A percentile compares a stretch with the other conserved stretches of the same genome.
Conservation (phyloP, 2,329 filamentous ascomycete species). For the Chrysoporthe cubensis region DNA sequence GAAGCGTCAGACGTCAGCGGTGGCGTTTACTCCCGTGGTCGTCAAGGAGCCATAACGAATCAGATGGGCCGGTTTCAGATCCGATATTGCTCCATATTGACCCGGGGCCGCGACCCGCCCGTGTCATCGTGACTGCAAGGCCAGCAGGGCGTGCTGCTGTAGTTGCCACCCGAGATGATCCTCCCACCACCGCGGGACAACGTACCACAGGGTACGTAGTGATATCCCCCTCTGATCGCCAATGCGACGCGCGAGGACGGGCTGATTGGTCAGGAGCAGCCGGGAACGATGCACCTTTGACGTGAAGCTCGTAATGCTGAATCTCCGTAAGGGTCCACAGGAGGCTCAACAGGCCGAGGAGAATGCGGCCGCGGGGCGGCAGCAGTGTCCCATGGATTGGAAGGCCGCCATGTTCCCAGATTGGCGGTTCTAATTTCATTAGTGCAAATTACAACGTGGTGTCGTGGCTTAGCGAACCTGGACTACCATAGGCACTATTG, state of each 20-base stretch:
- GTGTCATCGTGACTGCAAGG: too few species aligned
- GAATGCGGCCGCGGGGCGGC: background rate
- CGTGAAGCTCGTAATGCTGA: slow-evolving; percentile 9
- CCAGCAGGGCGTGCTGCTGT: background rate
- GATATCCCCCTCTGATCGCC: background rate
- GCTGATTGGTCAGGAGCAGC: background rate
- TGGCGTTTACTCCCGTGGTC: background rate
- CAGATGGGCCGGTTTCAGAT: slow-evolving; percentile 10
- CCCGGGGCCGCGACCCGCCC: slow-evolving; percentile 1
- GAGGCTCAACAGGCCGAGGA: background rate
- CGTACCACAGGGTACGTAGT: background rate
- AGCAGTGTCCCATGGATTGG: background rate
- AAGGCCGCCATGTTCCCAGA: background rate
- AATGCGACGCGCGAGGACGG: background rate
- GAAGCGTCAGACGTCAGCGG: background rate
- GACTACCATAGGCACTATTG: slow-evolving; percentile 3
- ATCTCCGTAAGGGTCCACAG: background rate
- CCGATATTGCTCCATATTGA: background rate
- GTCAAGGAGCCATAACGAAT: background rate
- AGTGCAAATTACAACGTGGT: slow-evolving; percentile 17
- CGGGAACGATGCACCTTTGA: background rate
- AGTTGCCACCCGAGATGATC: slow-evolving; percentile 2
- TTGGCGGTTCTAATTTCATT: slow-evolving; percentile 19
- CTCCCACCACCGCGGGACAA: background rate
- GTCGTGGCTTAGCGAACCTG: slow-evolving; percentile 3